These are phyloP conservation scores for Mucor lusitanicus DNA, from an alignment of 371 early-diverging fungal species.

Conservation along the genomic window DNA sequence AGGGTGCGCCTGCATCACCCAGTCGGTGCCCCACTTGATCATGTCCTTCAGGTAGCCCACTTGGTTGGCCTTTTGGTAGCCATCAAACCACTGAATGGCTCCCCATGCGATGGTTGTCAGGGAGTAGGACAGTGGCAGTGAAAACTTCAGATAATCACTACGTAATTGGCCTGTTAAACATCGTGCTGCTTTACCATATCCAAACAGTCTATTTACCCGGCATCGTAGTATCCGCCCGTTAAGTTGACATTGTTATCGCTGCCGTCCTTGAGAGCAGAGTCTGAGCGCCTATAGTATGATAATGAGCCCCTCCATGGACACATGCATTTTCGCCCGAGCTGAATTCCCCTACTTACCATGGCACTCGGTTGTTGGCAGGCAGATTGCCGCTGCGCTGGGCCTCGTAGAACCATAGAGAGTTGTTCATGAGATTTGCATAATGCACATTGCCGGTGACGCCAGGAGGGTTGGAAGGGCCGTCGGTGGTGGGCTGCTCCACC, in stretches of 20 bases:
- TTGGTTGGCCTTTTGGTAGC: constrained; percentile 58
- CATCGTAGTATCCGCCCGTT: constrained; percentile 53
- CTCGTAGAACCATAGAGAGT: constrained; percentile 57
- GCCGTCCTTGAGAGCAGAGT: constrained; percentile 57
- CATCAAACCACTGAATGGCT: constrained; percentile 57
- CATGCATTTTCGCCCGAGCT: neutral
- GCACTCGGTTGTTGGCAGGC: constrained; percentile 50
- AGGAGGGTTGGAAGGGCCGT: constrained; percentile 19
- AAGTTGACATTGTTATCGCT: constrained; percentile 48
- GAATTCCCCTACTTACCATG: constrained; percentile 42
- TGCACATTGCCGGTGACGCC: constrained; percentile 30
- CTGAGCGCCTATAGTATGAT: constrained; percentile 40
- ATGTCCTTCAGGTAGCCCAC: constrained; percentile 46
- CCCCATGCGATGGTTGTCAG: constrained; percentile 60
- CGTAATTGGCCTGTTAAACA: neutral
- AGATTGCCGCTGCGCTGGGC: constrained; percentile 62
- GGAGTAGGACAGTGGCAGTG: constrained; percentile 58
- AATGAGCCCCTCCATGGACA: neutral
- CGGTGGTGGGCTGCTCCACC: constrained; percentile 12
- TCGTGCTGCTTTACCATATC: neutral
- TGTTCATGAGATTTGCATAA: constrained; percentile 34
- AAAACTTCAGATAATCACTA: constrained; percentile 68
- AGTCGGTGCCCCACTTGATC: constrained; percentile 68
- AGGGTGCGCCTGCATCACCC: constrained; percentile 47
- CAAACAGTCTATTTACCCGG: constrained; percentile 25